Conservation (phyloP, 495 filamentous ascomycete genomes). For the Penicillium pancosmium region DNA sequence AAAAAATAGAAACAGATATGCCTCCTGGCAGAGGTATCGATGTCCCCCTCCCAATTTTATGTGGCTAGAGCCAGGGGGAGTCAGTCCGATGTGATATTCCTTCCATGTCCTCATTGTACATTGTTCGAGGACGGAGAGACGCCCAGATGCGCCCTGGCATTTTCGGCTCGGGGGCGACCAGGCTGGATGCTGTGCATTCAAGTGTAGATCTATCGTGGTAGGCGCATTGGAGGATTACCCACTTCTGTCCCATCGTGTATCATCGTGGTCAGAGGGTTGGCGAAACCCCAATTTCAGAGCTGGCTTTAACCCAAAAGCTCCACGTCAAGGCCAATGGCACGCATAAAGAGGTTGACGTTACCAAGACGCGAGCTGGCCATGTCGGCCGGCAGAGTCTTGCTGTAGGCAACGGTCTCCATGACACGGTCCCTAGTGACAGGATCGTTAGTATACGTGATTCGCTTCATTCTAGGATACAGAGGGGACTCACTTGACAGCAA, state of each 20-base stretch:
- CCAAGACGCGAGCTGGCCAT: slow-evolving; percentile 78
- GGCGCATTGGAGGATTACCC: neutral
- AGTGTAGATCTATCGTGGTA: neutral
- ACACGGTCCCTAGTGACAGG: slow-evolving; percentile 70
- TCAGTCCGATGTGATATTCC: neutral
- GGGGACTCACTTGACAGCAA: slow-evolving; percentile 80
- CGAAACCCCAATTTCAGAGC: neutral
- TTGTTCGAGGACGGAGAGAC: slow-evolving; percentile 6
- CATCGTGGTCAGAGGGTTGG: neutral
- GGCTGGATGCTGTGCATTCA: neutral
- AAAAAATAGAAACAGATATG: neutral
- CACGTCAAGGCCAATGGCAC: slow-evolving; percentile 95
- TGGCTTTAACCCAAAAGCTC: slow-evolving; percentile 78
- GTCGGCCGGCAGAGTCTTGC: slow-evolving; percentile 84
- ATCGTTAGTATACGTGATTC: slow-evolving; percentile 20
- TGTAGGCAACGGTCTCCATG: slow-evolving; percentile 88
- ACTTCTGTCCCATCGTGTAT: neutral
- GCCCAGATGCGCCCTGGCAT: slow-evolving; percentile 2
- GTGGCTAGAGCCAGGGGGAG: neutral
- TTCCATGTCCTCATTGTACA: slow-evolving; percentile 5
- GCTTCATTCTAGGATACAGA: neutral
- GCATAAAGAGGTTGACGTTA: slow-evolving; percentile 98
- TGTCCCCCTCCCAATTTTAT: neutral
- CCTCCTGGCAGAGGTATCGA: neutral
- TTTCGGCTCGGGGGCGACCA: neutral